Conservation (phyloP, 2,329 filamentous ascomycete genomes). For the Arthrinium puccinioides region DNA sequence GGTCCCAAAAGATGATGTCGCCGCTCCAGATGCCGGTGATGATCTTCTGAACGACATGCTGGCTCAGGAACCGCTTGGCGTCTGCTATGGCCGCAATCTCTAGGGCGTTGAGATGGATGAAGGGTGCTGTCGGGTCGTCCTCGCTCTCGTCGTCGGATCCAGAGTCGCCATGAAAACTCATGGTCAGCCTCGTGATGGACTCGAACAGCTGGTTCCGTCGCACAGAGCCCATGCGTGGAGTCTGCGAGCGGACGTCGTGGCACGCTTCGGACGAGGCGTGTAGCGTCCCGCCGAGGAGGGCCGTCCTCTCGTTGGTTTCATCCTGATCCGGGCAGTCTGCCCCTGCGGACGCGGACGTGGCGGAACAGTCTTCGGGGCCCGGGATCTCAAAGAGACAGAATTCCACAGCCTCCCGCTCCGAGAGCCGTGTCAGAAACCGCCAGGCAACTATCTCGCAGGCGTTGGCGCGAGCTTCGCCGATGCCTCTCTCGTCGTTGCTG, state of each 20-base stretch:
- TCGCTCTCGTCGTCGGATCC: conserved; percentile 38
- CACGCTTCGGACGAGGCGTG: not conserved
- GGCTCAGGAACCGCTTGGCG: conserved; percentile 66
- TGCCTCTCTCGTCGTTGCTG: conserved; percentile 56
- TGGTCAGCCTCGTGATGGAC: conserved; percentile 49
- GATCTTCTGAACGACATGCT: conserved; percentile 63
- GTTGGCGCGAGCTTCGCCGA: conserved; percentile 62
- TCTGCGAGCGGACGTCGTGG: too few species aligned
- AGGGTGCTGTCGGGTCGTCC: conserved; percentile 61
- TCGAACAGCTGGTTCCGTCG: conserved; percentile 43
- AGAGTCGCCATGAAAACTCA: conserved; percentile 31
- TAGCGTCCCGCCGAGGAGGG: conserved; percentile 32
- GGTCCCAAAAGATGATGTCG: conserved; percentile 69
- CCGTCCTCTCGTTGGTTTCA: conserved; percentile 40
- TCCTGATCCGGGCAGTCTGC: conserved; percentile 21
- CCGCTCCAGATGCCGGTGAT: conserved; percentile 67
- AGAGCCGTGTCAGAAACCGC: conserved; percentile 65
- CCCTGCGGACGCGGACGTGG: not conserved
- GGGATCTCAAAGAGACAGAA: conserved; percentile 70
- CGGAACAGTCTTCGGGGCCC: conserved; percentile 15
- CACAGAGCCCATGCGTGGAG: conserved; percentile 26
- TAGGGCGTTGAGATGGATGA: conserved; percentile 75
- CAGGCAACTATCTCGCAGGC: conserved; percentile 78
- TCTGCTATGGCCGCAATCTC: conserved; percentile 65
- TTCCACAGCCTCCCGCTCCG: conserved; percentile 66